These are phyloP conservation scores for Camelina neglecta DNA, from an alignment of 345 rosid species.

Conservation along the genomic window DNA sequence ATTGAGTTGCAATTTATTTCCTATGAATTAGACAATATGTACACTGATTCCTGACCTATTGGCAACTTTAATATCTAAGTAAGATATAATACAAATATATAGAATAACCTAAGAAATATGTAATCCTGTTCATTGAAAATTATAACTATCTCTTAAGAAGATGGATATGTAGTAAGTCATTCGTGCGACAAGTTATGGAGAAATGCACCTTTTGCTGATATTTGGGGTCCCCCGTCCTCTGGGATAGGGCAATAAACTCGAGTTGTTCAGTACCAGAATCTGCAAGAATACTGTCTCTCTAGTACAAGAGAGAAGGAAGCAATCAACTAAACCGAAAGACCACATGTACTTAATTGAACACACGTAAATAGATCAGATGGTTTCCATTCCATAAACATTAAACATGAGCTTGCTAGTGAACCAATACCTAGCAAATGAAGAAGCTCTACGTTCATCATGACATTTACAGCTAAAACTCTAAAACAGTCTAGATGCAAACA, in stretches of 20 bases:
- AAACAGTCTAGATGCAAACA: background rate
- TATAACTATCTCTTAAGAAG: slow-evolving; percentile 14
- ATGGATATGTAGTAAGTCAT: slow-evolving; percentile 20
- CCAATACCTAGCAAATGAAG: background rate
- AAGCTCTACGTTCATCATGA: slow-evolving; percentile 17
- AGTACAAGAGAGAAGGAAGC: slow-evolving; percentile 36
- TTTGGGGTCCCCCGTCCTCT: slow-evolving; percentile 89
- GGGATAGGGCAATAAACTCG: slow-evolving; percentile 98
- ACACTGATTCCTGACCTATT: background rate
- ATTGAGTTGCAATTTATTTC: slow-evolving; percentile 21
- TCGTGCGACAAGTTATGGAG: slow-evolving; percentile 8
- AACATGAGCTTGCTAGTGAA: slow-evolving; percentile 25
- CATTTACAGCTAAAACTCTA: background rate
- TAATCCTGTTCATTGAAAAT: background rate
- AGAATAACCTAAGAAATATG: background rate
- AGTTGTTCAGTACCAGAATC: slow-evolving; percentile 98
- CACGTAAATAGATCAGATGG: slow-evolving; percentile 17
- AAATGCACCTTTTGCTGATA: slow-evolving; percentile 84
- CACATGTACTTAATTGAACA: slow-evolving; percentile 5
- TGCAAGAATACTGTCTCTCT: slow-evolving; percentile 96
- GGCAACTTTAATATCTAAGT: background rate
- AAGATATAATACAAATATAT: background rate
- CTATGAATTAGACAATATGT: background rate
- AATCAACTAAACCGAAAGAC: slow-evolving; percentile 13
- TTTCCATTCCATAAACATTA: background rate